These are phyloP conservation scores for Tilletia indica DNA, from an alignment of 1,284 basidiomycete genomes.

Conservation along the genomic window DNA sequence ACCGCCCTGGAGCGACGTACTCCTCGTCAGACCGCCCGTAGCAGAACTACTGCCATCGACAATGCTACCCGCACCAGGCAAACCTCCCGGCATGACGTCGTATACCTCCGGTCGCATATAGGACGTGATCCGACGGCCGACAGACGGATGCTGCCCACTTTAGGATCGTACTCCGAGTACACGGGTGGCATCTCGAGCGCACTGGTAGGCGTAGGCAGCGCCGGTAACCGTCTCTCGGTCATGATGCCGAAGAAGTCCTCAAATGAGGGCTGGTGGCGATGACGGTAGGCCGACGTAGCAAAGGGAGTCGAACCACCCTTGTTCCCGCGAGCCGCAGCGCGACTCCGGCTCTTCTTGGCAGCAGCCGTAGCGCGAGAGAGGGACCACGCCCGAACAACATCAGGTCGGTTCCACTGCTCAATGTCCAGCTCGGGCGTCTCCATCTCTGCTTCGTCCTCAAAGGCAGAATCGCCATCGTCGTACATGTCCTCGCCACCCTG, in stretches of 20 bases:
- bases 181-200: conserved; percentile 47
- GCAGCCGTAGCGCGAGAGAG: conserved; percentile 26
- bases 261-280: conserved; percentile 21
- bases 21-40: conserved; percentile 4
- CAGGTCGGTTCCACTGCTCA: conserved; percentile 34
- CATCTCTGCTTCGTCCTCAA: conserved; percentile 17
- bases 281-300: conserved; percentile 8
- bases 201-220: conserved; percentile 34
- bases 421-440: conserved; percentile 16
- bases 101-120: conserved; percentile 5
- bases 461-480: conserved; percentile 21
- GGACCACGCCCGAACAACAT: conserved; percentile 46
- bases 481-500: background rate
- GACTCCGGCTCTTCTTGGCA: conserved; percentile 19
- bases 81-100: conserved; percentile 7
- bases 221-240: conserved; percentile 26
- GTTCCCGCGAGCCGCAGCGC: background rate
- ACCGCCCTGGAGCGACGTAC: conserved; percentile 1
- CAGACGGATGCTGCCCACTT: background rate
- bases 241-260: conserved; percentile 51
- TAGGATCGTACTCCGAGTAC: conserved; percentile 25
- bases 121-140: conserved; percentile 7
- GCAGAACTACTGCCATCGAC: background rate
- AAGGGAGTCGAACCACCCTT: background rate
- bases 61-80: conserved; percentile 6